Conservation (phyloP, 305 asterid species). For the Solanum hybrid region DNA sequence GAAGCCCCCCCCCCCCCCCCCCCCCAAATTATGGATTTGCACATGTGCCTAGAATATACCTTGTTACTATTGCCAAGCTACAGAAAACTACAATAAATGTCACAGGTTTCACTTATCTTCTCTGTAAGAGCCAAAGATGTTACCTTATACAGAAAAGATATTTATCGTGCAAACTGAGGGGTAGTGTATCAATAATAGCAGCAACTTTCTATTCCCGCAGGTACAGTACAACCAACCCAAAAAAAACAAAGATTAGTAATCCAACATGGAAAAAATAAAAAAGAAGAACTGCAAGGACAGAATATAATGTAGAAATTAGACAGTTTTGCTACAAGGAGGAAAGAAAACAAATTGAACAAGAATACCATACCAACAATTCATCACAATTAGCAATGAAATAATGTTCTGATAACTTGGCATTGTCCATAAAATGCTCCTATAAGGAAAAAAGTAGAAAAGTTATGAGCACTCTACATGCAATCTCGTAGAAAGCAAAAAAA, state of each 20-base stretch:
- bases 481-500: neutral
- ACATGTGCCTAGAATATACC: neutral
- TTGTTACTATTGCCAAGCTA: neutral
- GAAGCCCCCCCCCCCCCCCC: no score
- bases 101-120: neutral
- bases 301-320: neutral
- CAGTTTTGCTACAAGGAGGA: neutral
- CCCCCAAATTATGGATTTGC: neutral
- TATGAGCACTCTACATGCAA: neutral
- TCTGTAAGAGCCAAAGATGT: neutral
- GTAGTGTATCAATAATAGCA: constrained; percentile 73
- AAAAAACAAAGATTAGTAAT: neutral
- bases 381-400: constrained; percentile 72
- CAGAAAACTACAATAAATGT: neutral
- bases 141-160: constrained; percentile 79
- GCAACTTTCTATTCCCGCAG: constrained; percentile 67
- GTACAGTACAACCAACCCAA: constrained; percentile 2
- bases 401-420: constrained; percentile 70
- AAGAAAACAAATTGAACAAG: constrained; percentile 3
- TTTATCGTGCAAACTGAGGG: constrained; percentile 67
- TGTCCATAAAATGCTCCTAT: constrained; percentile 77
- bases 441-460: neutral
- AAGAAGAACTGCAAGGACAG: constrained; percentile 1
- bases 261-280: neutral
- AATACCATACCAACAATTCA: constrained; percentile 53